A percentile compares a stretch with the other conserved stretches of the same genome.
Evolutionary conservation across 148 eudicot species (phyloP).

Genomic region (Rhododendron vialii): DNA sequence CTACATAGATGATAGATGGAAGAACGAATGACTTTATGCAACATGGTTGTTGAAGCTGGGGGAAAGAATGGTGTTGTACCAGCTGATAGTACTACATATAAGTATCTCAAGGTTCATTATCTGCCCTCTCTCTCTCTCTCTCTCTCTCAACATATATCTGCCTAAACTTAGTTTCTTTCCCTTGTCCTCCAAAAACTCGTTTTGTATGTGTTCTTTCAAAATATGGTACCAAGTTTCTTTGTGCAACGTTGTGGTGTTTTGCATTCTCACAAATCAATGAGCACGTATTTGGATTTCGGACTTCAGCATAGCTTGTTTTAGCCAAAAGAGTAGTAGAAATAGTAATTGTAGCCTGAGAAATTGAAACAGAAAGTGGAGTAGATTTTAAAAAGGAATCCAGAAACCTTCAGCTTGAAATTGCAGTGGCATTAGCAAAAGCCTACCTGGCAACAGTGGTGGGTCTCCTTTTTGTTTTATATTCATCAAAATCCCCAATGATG

Average conservation of each 20-base stretch:
- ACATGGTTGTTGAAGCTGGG: slow-evolving; percentile 99
- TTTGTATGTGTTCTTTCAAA: not conserved
- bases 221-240: not conserved
- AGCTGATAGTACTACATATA: slow-evolving; percentile 81
- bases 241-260: not conserved
- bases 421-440: too few relatives aligned
- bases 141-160: not conserved
- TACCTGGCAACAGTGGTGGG: too few relatives aligned
- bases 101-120: slow-evolving; percentile 79
- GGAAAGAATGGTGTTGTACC: slow-evolving; percentile 96
- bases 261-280: not conserved
- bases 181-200: not conserved
- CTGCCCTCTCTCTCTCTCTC: not conserved
- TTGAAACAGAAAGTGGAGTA: too few relatives aligned
- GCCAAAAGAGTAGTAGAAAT: too few relatives aligned
- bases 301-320: not conserved
- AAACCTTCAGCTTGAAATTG: too few relatives aligned
- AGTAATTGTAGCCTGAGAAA: too few relatives aligned
- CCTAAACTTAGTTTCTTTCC: not conserved
- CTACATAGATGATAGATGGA: slow-evolving; percentile 90
- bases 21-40: slow-evolving; percentile 98
- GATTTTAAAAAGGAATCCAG: too few relatives aligned
- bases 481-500: too few relatives aligned
- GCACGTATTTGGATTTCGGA: not conserved
- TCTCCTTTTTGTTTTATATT: too few relatives aligned